Evolutionary conservation across 257 asterid genomes (phyloP).

Genomic region (Solanum piurae): DNA sequence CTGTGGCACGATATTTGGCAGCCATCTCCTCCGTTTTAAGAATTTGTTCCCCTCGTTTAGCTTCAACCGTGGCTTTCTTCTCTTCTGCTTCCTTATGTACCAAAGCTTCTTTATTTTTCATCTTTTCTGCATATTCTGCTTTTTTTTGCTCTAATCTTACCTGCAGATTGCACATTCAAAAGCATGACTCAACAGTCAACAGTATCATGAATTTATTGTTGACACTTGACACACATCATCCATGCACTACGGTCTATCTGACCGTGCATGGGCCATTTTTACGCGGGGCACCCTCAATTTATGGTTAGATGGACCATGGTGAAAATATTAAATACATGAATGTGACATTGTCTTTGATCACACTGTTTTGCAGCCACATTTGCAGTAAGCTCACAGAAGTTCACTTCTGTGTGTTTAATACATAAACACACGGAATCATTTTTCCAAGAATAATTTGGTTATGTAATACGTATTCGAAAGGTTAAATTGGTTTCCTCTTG

Average conservation of each 20-base stretch:
- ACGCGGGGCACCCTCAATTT: not conserved
- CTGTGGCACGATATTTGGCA: slow-evolving; percentile 60
- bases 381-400: not conserved
- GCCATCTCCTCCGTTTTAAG: slow-evolving; percentile 58
- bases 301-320: not conserved
- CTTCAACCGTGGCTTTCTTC: slow-evolving; percentile 53
- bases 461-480: not conserved
- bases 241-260: not conserved
- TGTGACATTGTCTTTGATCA: not conserved
- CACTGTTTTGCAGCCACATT: not conserved
- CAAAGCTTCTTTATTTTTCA: slow-evolving; percentile 56
- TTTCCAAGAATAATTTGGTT: not conserved
- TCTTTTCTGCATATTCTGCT: slow-evolving; percentile 56
- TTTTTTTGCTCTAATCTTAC: slow-evolving; percentile 61
- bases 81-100: slow-evolving; percentile 76
- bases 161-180: slow-evolving; percentile 17
- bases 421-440: not conserved
- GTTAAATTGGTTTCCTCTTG: not conserved
- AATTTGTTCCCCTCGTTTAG: slow-evolving; percentile 45
- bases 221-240: not conserved
- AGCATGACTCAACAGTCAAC: not conserved
- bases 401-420: not conserved
- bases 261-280: not conserved
- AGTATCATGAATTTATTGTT: not conserved
- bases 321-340: not conserved